Evolutionary conservation across 495 filamentous ascomycete species (phyloP).

Genomic region (Penicillium bovifimosum): DNA sequence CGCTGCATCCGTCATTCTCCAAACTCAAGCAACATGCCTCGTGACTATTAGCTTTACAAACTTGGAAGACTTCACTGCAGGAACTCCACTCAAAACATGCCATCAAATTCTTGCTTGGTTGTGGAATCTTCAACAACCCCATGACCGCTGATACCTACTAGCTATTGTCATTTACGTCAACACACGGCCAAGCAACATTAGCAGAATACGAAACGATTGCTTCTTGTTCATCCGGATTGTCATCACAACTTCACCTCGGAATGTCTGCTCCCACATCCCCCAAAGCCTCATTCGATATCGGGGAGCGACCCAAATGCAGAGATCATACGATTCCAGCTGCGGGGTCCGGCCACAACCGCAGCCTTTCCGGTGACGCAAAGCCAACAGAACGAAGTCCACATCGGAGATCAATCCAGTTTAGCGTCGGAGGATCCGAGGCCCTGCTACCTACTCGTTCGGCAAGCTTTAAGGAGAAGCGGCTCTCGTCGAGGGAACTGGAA

Average conservation of each 20-base stretch:
- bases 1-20: conserved; percentile 23
- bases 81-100: not conserved
- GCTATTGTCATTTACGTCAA: not conserved
- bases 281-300: conserved; percentile 47
- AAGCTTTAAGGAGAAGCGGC: conserved; percentile 27
- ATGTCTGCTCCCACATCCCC: conserved; percentile 31
- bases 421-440: conserved; percentile 26
- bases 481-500: conserved; percentile 18
- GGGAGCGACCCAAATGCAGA: conserved; percentile 42
- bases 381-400: conserved; percentile 18
- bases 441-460: conserved; percentile 27
- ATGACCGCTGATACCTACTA: conserved; percentile 2
- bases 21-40: conserved; percentile 1
- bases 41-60: conserved; percentile 1
- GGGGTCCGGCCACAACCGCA: conserved; percentile 17
- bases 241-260: not conserved
- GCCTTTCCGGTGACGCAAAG: conserved; percentile 19
- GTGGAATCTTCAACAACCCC: conserved; percentile 3
- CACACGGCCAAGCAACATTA: not conserved
- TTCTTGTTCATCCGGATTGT: not conserved
- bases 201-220: not conserved
- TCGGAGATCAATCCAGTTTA: conserved; percentile 43
- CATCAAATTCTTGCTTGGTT: not conserved
- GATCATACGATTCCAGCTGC: conserved; percentile 14
- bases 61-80: not conserved